These are phyloP conservation scores for Gonium pectorale DNA, from an alignment of 139 green algal species.

Conservation along the genomic window DNA sequence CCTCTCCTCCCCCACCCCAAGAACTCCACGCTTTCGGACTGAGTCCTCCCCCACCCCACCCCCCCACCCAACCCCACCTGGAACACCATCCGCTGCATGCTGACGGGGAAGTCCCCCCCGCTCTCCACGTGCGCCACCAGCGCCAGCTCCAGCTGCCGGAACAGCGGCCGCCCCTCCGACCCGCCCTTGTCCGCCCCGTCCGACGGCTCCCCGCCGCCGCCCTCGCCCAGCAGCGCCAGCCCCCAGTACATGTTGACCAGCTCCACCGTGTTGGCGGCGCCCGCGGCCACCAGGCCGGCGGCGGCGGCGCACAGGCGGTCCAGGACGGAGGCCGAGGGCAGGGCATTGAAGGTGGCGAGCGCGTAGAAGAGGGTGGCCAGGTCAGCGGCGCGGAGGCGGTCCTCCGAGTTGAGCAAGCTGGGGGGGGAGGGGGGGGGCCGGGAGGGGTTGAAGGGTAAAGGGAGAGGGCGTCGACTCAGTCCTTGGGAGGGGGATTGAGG, in stretches of 20 bases:
- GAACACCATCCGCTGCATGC: slow-evolving; percentile 47
- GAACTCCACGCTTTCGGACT: too few species aligned
- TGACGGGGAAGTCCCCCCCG: slow-evolving; percentile 1
- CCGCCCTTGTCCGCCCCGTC: too few species aligned
- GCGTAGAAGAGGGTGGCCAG: slow-evolving; percentile 38
- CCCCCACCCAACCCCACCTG: slow-evolving; percentile 20
- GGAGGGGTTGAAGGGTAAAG: neutral
- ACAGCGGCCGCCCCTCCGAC: slow-evolving; percentile 16
- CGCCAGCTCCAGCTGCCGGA: slow-evolving; percentile 4
- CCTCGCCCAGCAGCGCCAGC: slow-evolving; percentile 52
- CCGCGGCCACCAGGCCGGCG: neutral
- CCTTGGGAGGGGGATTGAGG: too few species aligned
- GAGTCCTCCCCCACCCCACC: neutral
- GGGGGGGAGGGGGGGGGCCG: neutral
- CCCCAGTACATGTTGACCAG: slow-evolving; percentile 53
- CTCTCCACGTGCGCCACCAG: slow-evolving; percentile 41
- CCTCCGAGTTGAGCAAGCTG: slow-evolving; percentile 9
- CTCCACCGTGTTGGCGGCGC: neutral
- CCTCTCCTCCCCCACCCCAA: too few species aligned
- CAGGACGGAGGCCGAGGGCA: slow-evolving; percentile 13
- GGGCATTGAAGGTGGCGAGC: slow-evolving; percentile 48
- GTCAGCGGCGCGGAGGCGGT: slow-evolving; percentile 37
- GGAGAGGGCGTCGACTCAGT: too few species aligned
- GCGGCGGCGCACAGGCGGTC: neutral
- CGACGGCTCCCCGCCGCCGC: too few species aligned